Evolutionary conservation across 2,329 filamentous ascomycete species (phyloP).

Genomic region (Nannizzia gypsea): DNA sequence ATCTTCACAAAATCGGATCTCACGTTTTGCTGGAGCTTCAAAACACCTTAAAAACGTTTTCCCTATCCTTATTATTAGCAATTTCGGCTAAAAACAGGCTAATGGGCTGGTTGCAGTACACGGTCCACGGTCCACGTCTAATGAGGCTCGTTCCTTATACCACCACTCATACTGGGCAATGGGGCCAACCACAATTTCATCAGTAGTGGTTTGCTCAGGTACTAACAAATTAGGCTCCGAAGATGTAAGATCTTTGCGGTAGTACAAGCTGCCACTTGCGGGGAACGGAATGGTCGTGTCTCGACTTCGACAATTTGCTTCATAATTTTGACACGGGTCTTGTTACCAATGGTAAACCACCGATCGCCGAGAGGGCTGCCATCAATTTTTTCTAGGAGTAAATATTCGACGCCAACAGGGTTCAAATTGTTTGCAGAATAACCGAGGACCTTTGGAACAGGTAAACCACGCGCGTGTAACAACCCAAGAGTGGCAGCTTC

Average conservation of each 20-base stretch:
- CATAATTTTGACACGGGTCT: not conserved
- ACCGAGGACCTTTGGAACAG: slow-evolving; percentile 24
- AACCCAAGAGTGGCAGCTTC: slow-evolving; percentile 20
- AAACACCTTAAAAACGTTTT: slow-evolving; percentile 13
- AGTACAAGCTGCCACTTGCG: slow-evolving; percentile 18
- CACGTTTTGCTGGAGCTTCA: slow-evolving; percentile 14
- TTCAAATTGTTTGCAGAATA: slow-evolving; percentile 17
- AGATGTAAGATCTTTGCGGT: slow-evolving; percentile 13
- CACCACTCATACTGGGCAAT: slow-evolving; percentile 21
- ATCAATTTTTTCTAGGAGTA: slow-evolving; percentile 18
- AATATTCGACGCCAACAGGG: slow-evolving; percentile 19
- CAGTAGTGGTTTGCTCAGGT: not conserved
- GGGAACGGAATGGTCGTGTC: slow-evolving; percentile 15
- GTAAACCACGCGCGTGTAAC: slow-evolving; percentile 21
- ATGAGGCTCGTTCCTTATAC: slow-evolving; percentile 15
- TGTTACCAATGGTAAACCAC: slow-evolving; percentile 17
- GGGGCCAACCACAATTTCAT: slow-evolving; percentile 12
- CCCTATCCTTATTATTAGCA: slow-evolving; percentile 2
- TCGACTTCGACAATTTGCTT: slow-evolving; percentile 15
- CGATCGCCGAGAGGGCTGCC: slow-evolving; percentile 14
- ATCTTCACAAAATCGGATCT: slow-evolving; percentile 13
- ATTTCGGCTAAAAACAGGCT: not conserved
- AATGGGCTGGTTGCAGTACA: slow-evolving; percentile 14
- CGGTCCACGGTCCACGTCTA: slow-evolving; percentile 17
- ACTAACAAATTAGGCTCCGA: not conserved